A percentile compares a stretch with the other conserved stretches of the same genome.
phyloP scores from a whole-genome alignment of 2,329 filamentous ascomycete species.

The Raffaelea arxii region DNA sequence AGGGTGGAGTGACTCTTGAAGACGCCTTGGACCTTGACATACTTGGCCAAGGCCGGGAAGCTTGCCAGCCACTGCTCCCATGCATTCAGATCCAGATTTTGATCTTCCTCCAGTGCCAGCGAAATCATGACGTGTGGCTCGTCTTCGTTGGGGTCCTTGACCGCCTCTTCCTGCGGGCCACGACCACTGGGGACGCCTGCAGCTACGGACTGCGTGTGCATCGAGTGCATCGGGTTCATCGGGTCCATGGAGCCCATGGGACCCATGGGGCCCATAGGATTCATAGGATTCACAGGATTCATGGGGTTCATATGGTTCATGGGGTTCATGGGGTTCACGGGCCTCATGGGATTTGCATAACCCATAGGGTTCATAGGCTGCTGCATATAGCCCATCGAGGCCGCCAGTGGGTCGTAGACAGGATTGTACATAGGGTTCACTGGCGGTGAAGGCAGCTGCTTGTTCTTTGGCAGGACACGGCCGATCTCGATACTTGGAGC shows the following conservation, averaged over 20 bases:
- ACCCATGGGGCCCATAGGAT: background rate
- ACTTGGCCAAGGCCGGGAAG: constrained; percentile 48
- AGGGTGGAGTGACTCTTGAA: constrained; percentile 54
- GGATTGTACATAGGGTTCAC: constrained; percentile 15
- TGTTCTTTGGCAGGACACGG: constrained; percentile 24
- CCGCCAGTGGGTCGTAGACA: too few relatives aligned
- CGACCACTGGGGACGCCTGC: constrained; percentile 11
- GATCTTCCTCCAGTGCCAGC: constrained; percentile 47
- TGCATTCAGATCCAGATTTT: constrained; percentile 44
- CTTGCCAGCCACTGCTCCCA: constrained; percentile 48
- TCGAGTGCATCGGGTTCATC: too few relatives aligned
- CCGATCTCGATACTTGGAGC: constrained; percentile 48
- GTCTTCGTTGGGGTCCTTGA: constrained; percentile 40
- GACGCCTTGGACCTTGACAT: constrained; percentile 50
- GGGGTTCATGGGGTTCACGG: too few relatives aligned
- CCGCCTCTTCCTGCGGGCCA: constrained; percentile 10
- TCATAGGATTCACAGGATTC: too few relatives aligned
- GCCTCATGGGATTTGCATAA: too few relatives aligned
- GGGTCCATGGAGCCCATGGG: background rate
- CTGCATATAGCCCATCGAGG: too few relatives aligned
- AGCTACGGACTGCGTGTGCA: too few relatives aligned
- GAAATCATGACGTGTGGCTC: constrained; percentile 53
- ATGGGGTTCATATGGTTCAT: too few relatives aligned
- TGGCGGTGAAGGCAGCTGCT: constrained; percentile 27
- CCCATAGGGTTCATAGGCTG: too few relatives aligned